phyloP scores from a whole-genome alignment of 768 basidiomycete species.

The Rhizopogon vinicolor region DNA sequence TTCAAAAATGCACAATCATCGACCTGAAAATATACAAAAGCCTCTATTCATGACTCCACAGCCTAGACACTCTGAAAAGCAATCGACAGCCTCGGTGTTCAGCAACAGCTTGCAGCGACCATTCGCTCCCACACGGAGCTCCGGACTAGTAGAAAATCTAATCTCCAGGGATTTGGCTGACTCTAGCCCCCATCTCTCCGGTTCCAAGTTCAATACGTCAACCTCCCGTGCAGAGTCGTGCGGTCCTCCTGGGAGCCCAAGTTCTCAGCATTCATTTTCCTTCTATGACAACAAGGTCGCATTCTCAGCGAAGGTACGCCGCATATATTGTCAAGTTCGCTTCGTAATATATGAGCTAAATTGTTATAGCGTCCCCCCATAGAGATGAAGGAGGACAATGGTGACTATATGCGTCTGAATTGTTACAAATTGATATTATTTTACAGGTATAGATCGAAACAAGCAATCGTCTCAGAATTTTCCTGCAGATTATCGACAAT shows the following conservation, averaged over 20 bases:
- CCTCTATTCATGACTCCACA: neutral
- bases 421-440: neutral
- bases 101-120: constrained; percentile 7
- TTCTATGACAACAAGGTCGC: constrained; percentile 1
- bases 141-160: constrained; percentile 4
- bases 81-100: constrained; percentile 1
- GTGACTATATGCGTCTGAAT: constrained; percentile 19
- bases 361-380: neutral
- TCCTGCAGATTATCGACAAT: constrained; percentile 7
- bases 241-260: constrained; percentile 2
- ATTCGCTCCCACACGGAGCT: constrained; percentile 5
- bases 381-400: constrained; percentile 8
- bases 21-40: neutral
- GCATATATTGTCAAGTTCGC: neutral
- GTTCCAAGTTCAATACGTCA: constrained; percentile 1
- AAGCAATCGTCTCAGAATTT: constrained; percentile 1
- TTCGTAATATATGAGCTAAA: no score
- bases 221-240: constrained; percentile 11
- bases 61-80: neutral
- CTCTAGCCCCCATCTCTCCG: constrained; percentile 3
- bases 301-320: constrained; percentile 7
- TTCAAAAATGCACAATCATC: neutral
- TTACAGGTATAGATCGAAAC: constrained; percentile 6
- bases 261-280: constrained; percentile 1
- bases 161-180: constrained; percentile 5